Percentiles rank a stretch among this genome's conserved stretches.
phyloP scores from a whole-genome alignment of 192 early-diverging fungal species.

The Gonapodya sp. region DNA sequence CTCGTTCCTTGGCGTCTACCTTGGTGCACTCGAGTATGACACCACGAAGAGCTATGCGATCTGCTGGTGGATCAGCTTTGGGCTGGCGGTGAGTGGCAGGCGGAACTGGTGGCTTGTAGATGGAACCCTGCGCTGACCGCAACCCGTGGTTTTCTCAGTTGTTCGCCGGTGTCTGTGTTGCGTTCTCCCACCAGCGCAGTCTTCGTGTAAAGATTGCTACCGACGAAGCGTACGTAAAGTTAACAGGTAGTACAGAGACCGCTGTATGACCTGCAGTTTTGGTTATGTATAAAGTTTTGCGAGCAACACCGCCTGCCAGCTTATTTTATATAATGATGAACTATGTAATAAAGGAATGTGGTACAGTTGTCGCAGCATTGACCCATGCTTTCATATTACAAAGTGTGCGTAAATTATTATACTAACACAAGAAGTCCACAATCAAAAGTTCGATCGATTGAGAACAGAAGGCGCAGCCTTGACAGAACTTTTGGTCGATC shows the following conservation, averaged over 20 bases:
- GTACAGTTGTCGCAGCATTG: not conserved
- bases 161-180: not conserved
- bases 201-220: not conserved
- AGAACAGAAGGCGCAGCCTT: not conserved
- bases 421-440: not conserved
- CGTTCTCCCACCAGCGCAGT: not conserved
- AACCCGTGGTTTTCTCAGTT: no score
- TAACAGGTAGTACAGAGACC: not conserved
- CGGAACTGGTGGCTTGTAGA: no score
- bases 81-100: not conserved
- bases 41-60: conserved; percentile 9
- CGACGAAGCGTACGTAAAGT: conserved; percentile 5
- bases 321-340: no score
- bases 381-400: not conserved
- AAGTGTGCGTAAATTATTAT: not conserved
- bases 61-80: conserved; percentile 9
- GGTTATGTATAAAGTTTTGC: no score
- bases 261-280: not conserved
- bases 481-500: not conserved
- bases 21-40: conserved; percentile 3
- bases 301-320: no score
- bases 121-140: no score
- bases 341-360: no score
- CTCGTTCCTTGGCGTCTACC: conserved; percentile 5
- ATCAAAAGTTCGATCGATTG: not conserved